Percentiles rank a stretch among this genome's conserved stretches.
phyloP scores from a whole-genome alignment of 257 asterid genomes.

The Gentiana straminea region DNA sequence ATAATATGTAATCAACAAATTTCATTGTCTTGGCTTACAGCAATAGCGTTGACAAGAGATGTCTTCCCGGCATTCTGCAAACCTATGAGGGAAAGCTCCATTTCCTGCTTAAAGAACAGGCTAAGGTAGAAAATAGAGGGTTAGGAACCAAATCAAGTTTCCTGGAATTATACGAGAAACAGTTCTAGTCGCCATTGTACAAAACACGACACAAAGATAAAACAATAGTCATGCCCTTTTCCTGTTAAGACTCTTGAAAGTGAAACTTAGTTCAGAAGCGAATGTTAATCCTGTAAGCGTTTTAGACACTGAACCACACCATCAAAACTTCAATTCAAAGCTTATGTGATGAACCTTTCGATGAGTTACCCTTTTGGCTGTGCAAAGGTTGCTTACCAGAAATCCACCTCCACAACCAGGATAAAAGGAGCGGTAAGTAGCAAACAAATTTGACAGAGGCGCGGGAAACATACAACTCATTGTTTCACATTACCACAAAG shows the following conservation, averaged over 20 bases:
- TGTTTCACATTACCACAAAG: too few species aligned
- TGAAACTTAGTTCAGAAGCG: not conserved
- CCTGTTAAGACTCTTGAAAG: not conserved
- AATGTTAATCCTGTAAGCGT: not conserved
- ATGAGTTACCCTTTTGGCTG: too few species aligned
- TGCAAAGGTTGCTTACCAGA: too few species aligned
- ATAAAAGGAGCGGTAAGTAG: too few species aligned
- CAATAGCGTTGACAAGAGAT: constrained; percentile 77
- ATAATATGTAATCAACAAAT: not conserved
- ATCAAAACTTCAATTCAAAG: too few species aligned
- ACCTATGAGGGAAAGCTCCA: constrained; percentile 89
- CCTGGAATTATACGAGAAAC: too few species aligned
- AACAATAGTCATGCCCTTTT: not conserved
- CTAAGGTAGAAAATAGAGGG: constrained; percentile 22
- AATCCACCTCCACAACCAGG: too few species aligned
- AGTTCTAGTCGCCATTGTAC: not conserved
- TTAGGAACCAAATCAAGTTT: too few species aligned
- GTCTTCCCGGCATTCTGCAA: constrained; percentile 94
- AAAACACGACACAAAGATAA: constrained; percentile 3
- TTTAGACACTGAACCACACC: not conserved
- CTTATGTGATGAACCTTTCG: too few species aligned
- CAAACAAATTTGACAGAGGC: too few species aligned
- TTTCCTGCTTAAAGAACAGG: constrained; percentile 89
- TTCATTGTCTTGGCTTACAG: constrained; percentile 47
- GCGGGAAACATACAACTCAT: too few species aligned